phyloP scores from a whole-genome alignment of 78 protist genomes.

The Dictyostelium citrinum region DNA sequence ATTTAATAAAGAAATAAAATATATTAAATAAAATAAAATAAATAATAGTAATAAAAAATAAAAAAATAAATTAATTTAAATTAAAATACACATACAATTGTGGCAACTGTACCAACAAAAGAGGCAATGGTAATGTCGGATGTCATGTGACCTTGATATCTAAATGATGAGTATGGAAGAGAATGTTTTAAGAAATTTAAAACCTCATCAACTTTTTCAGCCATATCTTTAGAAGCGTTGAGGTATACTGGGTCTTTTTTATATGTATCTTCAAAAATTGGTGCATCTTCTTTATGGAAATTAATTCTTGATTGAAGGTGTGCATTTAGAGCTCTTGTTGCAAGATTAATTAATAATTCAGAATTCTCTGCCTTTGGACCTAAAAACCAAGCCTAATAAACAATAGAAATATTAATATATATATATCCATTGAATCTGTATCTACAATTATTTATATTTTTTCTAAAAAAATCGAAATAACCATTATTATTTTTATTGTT shows the following conservation, averaged over 20 bases:
- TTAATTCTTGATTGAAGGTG: not conserved
- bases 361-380: constrained; percentile 58
- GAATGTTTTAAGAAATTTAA: constrained; percentile 4
- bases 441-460: not conserved
- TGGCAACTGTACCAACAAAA: not conserved
- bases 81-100: constrained; percentile 13
- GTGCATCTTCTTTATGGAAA: constrained; percentile 22
- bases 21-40: too few species aligned
- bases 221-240: constrained; percentile 20
- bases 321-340: not conserved
- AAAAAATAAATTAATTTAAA: too few species aligned
- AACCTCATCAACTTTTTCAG: not conserved
- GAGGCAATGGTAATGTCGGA: not conserved
- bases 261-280: constrained; percentile 1
- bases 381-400: constrained; percentile 17
- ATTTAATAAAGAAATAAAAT: not conserved
- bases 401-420: not conserved
- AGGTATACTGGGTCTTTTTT: constrained; percentile 16
- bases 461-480: not conserved
- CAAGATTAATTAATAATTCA: not conserved
- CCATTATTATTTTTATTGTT: too few species aligned
- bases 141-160: constrained; percentile 48
- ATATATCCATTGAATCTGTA: too few species aligned
- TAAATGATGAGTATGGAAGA: constrained; percentile 29
- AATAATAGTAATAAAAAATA: not conserved